Evolutionary conservation across 2,329 filamentous ascomycete genomes (phyloP).

Genomic region (Fusarium tricinctum): DNA sequence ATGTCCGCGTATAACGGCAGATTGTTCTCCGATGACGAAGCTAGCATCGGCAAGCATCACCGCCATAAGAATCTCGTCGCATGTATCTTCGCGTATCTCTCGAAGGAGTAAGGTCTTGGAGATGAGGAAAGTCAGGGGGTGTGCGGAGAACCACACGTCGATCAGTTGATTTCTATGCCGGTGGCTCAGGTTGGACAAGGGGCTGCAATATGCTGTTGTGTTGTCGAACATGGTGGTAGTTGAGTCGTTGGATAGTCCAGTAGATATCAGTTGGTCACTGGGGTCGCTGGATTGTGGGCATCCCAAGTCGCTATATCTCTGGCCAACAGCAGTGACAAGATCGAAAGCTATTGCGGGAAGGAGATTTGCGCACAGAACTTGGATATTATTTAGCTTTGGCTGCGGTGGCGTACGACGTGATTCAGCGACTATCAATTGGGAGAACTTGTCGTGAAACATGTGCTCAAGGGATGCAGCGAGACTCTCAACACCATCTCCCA

Average conservation of each 20-base stretch:
- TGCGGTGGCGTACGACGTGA: not conserved
- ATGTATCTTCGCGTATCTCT: constrained; percentile 56
- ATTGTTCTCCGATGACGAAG: constrained; percentile 52
- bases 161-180: constrained; percentile 56
- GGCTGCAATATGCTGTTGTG: constrained; percentile 40
- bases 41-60: constrained; percentile 58
- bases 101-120: constrained; percentile 59
- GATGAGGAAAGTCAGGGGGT: constrained; percentile 57
- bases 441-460: constrained; percentile 51
- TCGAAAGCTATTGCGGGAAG: constrained; percentile 51
- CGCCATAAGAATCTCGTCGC: constrained; percentile 57
- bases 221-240: constrained; percentile 53
- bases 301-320: constrained; percentile 52
- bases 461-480: constrained; percentile 52
- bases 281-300: constrained; percentile 49
- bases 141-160: constrained; percentile 59
- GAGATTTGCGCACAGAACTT: constrained; percentile 47
- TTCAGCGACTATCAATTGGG: constrained; percentile 7
- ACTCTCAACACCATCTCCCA: constrained; percentile 43
- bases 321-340: constrained; percentile 50
- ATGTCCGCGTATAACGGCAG: constrained; percentile 49
- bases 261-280: constrained; percentile 48
- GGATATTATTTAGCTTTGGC: constrained; percentile 5
- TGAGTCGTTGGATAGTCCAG: constrained; percentile 49
- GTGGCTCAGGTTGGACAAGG: constrained; percentile 51